A percentile compares a stretch with the other conserved stretches of the same genome.
phyloP scores from a whole-genome alignment of 1,284 basidiomycete genomes.

The Ceratobasidium theobromae region DNA sequence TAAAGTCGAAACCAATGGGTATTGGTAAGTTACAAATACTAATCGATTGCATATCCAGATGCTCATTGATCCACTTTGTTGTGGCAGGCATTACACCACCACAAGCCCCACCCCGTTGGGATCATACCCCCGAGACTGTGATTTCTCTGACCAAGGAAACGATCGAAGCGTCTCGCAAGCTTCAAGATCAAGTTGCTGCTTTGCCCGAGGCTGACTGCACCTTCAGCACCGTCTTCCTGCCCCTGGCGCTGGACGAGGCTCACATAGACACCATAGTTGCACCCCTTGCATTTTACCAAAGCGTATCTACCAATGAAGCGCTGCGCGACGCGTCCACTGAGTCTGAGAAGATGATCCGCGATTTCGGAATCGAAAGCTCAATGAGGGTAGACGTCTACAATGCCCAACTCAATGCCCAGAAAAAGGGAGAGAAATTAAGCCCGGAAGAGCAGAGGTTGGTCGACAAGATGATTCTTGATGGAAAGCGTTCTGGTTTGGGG shows the following conservation, averaged over 20 bases:
- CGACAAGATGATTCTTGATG: slow-evolving; percentile 75
- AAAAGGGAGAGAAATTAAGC: slow-evolving; percentile 64
- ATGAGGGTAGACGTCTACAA: slow-evolving; percentile 78
- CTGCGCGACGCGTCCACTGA: slow-evolving; percentile 73
- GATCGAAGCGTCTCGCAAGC: slow-evolving; percentile 57
- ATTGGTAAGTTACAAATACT: neutral
- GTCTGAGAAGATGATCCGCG: slow-evolving; percentile 65
- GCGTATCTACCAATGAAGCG: slow-evolving; percentile 68
- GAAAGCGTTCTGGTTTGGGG: slow-evolving; percentile 72
- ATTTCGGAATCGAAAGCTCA: slow-evolving; percentile 67
- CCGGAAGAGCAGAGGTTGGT: slow-evolving; percentile 69
- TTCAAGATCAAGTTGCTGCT: slow-evolving; percentile 64
- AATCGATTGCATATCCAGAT: neutral
- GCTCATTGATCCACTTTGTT: no score
- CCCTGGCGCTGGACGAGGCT: slow-evolving; percentile 61
- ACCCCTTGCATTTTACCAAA: slow-evolving; percentile 74
- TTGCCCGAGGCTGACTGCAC: slow-evolving; percentile 57
- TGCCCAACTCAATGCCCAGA: slow-evolving; percentile 65
- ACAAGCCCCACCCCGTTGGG: slow-evolving; percentile 67
- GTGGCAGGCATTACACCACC: slow-evolving; percentile 52
- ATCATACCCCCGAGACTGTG: slow-evolving; percentile 65
- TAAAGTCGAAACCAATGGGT: slow-evolving; percentile 5
- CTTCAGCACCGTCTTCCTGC: slow-evolving; percentile 47
- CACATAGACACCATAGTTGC: slow-evolving; percentile 54
- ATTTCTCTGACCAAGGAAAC: slow-evolving; percentile 57